A percentile compares a stretch with the other conserved stretches of the same genome.
Conservation (phyloP, 306 rosid species). For the Casuarina cunninghamiana region DNA sequence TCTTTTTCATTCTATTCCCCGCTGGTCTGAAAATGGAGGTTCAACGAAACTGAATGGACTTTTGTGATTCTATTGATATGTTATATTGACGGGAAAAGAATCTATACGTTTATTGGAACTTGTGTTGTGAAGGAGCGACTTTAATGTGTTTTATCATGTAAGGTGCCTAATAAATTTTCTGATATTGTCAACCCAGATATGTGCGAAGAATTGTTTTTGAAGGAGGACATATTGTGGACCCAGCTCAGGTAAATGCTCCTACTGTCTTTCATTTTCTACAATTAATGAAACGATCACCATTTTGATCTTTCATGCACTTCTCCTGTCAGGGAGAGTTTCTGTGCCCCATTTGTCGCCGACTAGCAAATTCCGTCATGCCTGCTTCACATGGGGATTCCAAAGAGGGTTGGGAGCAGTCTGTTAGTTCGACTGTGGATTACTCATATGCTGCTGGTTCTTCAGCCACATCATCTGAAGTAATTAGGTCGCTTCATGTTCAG, state of each 20-base stretch:
- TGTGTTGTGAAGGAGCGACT: neutral
- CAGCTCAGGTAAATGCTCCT: conserved; percentile 65
- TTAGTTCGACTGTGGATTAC: conserved; percentile 37
- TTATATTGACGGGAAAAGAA: neutral
- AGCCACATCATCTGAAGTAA: conserved; percentile 37
- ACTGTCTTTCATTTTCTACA: neutral
- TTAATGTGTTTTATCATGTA: neutral
- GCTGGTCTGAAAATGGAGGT: neutral
- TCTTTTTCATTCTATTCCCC: neutral
- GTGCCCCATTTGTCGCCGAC: conserved; percentile 96
- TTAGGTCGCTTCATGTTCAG: conserved; percentile 48
- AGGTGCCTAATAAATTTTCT: conserved; percentile 16
- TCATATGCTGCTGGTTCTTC: conserved; percentile 31
- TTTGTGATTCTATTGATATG: neutral
- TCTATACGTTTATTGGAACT: neutral
- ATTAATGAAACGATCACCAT: conserved; percentile 21
- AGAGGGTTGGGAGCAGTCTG: conserved; percentile 47
- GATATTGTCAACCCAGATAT: conserved; percentile 51
- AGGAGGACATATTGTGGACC: conserved; percentile 97
- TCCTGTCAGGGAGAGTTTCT: conserved; percentile 83
- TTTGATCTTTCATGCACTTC: conserved; percentile 10
- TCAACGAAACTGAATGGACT: neutral
- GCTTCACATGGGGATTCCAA: conserved; percentile 54
- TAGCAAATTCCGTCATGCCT: conserved; percentile 89
- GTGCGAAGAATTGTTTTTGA: conserved; percentile 89